Conservation (phyloP, 345 rosid genomes). For the Psidium friedrichsthalianum region DNA sequence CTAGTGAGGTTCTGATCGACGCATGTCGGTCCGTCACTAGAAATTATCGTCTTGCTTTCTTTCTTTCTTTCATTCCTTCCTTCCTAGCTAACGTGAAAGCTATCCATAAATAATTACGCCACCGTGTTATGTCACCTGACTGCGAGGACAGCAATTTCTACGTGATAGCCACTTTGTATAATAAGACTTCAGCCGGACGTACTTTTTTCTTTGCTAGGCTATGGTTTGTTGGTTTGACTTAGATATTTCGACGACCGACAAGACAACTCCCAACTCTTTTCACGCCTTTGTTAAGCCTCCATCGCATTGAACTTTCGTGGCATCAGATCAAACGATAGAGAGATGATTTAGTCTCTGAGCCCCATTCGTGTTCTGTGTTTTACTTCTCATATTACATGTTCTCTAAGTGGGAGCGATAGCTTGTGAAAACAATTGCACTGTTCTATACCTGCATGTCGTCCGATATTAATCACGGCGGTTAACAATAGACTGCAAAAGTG, state of each 20-base stretch:
- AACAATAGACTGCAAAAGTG: background rate
- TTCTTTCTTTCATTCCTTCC: accelerated
- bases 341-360: background rate
- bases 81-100: background rate
- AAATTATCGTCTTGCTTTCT: background rate
- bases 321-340: background rate
- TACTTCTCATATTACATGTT: background rate
- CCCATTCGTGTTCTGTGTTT: background rate
- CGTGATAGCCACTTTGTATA: too few species aligned
- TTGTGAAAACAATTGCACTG: background rate
- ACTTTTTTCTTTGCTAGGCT: background rate
- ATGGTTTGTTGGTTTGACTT: background rate
- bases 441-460: background rate
- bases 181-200: too few species aligned
- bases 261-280: background rate
- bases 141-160: background rate
- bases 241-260: background rate
- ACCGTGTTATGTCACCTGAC: background rate
- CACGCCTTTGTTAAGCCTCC: background rate
- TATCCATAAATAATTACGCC: background rate
- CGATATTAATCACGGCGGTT: background rate
- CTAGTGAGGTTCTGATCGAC: background rate
- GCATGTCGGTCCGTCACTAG: accelerated
- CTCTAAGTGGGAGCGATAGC: background rate
- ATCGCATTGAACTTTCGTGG: background rate